phyloP scores from a whole-genome alignment of 2,329 filamentous ascomycete genomes.

The Geosmithia flava region DNA sequence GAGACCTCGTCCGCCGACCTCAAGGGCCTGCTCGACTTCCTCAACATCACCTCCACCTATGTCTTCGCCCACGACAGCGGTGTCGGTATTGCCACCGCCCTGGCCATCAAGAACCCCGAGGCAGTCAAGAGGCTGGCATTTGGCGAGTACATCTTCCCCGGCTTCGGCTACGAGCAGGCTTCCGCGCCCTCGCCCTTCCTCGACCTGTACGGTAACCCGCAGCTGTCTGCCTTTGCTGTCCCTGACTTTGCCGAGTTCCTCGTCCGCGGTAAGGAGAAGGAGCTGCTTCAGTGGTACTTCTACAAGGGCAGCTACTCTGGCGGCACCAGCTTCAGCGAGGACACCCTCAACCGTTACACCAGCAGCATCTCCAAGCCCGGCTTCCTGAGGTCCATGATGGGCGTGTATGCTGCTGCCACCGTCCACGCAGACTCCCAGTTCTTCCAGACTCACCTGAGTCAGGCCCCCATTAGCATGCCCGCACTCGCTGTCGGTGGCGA shows the following conservation, averaged over 20 bases:
- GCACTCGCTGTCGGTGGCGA: constrained; percentile 13
- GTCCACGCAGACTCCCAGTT: constrained; percentile 20
- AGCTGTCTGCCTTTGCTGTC: constrained; percentile 31
- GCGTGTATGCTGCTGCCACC: constrained; percentile 17
- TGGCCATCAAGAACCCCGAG: constrained; percentile 21
- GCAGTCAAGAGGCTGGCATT: constrained; percentile 21
- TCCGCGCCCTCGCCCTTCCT: constrained; percentile 17
- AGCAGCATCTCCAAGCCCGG: constrained; percentile 27
- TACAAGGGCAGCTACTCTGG: constrained; percentile 29
- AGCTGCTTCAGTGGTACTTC: constrained; percentile 33
- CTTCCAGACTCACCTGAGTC: constrained; percentile 17
- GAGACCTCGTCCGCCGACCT: constrained; percentile 23
- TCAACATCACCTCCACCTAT: constrained; percentile 26
- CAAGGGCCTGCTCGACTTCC: constrained; percentile 24
- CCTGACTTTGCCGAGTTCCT: constrained; percentile 32
- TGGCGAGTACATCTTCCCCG: constrained; percentile 26
- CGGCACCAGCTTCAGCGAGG: constrained; percentile 19
- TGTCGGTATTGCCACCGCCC: constrained; percentile 24
- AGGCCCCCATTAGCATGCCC: constrained; percentile 5
- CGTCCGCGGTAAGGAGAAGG: constrained; percentile 25
- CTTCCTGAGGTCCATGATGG: constrained; percentile 25
- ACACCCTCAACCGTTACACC: constrained; percentile 24
- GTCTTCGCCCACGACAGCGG: constrained; percentile 34
- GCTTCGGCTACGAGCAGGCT: constrained; percentile 23
- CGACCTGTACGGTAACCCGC: constrained; percentile 27